phyloP scores from a whole-genome alignment of 495 filamentous ascomycete species.

The Podospora australis region DNA sequence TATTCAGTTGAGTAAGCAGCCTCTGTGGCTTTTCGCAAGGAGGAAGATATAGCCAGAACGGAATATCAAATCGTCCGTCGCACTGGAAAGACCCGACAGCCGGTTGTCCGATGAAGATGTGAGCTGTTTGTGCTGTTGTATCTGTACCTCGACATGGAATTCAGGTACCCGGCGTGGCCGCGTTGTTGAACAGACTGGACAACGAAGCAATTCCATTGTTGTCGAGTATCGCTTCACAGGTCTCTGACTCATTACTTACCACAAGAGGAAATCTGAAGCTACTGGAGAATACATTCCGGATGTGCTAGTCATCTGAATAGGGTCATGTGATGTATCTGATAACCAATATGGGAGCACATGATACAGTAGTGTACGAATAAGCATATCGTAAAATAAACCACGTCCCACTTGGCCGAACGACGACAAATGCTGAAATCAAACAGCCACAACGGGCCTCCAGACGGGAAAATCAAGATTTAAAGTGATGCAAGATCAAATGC shows the following conservation, averaged over 20 bases:
- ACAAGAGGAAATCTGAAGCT: neutral
- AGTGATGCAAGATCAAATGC: neutral
- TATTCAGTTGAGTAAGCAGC: too few relatives aligned
- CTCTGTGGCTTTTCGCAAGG: too few relatives aligned
- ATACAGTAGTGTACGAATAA: neutral
- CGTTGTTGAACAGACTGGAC: neutral
- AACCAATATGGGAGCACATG: neutral
- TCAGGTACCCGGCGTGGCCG: neutral
- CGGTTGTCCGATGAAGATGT: too few relatives aligned
- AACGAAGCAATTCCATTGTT: neutral
- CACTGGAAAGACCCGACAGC: too few relatives aligned
- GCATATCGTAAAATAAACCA: neutral
- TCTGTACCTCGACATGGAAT: neutral
- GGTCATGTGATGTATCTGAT: neutral
- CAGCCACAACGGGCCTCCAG: neutral
- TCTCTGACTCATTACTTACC: conserved; percentile 1
- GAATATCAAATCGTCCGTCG: too few relatives aligned
- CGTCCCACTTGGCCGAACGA: too few relatives aligned
- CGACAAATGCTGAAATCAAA: neutral
- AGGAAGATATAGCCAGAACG: too few relatives aligned
- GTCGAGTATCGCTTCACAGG: neutral
- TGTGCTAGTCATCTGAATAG: neutral
- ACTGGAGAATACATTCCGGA: neutral
- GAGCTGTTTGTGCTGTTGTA: neutral
- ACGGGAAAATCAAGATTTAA: neutral